Evolutionary conservation across 1,284 basidiomycete species (phyloP).

Genomic region (Rhodotorula sp.): DNA sequence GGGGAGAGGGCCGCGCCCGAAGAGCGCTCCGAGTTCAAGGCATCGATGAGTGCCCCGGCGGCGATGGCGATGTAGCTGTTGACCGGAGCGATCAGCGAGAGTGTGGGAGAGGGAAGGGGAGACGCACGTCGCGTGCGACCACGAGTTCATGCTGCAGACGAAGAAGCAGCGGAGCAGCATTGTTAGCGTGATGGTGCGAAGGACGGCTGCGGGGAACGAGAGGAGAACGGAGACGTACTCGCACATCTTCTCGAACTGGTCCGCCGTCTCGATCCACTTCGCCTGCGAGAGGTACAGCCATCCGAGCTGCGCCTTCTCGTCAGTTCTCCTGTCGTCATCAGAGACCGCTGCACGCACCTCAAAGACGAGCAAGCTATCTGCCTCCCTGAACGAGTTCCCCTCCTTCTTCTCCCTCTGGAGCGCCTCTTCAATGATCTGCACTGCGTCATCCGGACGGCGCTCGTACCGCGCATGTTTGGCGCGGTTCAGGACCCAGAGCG

Average conservation of each 20-base stretch:
- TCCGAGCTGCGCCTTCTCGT: conserved; percentile 8
- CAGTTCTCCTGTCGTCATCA: neutral
- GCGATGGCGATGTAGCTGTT: conserved; percentile 37
- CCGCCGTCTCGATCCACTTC: conserved; percentile 34
- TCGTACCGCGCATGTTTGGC: conserved; percentile 41
- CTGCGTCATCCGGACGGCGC: conserved; percentile 30
- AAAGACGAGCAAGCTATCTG: conserved; percentile 44
- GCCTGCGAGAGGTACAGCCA: conserved; percentile 42
- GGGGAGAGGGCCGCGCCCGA: conserved; percentile 2
- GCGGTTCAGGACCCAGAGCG: conserved; percentile 44
- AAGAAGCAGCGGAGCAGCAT: no score
- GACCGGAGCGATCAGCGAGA: neutral
- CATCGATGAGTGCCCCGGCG: conserved; percentile 40
- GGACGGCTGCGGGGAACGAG: neutral
- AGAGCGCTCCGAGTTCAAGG: conserved; percentile 9
- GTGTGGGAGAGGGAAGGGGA: neutral
- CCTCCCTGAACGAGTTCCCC: conserved; percentile 41
- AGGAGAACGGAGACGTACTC: neutral
- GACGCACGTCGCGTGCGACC: conserved; percentile 42
- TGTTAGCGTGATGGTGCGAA: neutral
- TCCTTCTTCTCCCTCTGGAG: conserved; percentile 13
- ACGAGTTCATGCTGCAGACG: conserved; percentile 38
- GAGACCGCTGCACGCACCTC: conserved; percentile 30
- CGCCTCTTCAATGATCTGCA: conserved; percentile 30
- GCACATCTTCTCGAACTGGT: conserved; percentile 39